Base-by-base conservation (phyloP, 306 rosid species). In the Sesbania bispinosa region DNA sequence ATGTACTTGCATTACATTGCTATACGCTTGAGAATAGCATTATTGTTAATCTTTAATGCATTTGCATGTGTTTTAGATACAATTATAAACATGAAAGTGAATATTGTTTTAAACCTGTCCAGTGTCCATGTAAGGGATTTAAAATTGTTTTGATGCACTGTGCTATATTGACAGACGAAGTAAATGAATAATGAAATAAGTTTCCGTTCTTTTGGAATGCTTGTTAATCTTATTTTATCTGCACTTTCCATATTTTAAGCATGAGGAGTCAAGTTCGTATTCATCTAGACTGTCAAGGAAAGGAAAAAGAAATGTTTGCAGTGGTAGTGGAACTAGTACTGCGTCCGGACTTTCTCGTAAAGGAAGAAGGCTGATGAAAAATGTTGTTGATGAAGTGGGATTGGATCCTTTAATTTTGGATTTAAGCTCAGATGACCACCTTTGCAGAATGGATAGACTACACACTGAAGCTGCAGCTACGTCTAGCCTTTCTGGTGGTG, bases 361-460 rank as follows among this genome's bases (percentile, higher is more conserved):
- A 78, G 84, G 84, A 67, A 83, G 81, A 84, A 79, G 83, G 85
- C 74, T 80, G 43, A 64, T 53, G 19, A 86, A 82, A 46, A 55
- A 46, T 45, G 62, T 45, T 60, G 57, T 21, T 62, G 70, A 42
- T 57, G 39, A 39, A 57, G 75, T 27, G 54, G 62, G 14, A 66
- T 52, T 55, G 18, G 80, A 55, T 19, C 84, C 83, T 60, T 29
- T 26, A 41, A 23, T 55, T 76, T 57, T 74, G 51, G 87, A 83
- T 67, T 75, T 74, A 32, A 79, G 71, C 60, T 63, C 47, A 43
- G 87, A 84, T 4, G 65, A 50, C 79, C 35, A 5, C 35, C 71
- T 35, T 35, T 67, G 21, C 14, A 51, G 80, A 79, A 72, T 60
- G 71, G 74, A 75, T 54, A 71, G 70, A 16, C 68, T 43, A 8